Percentiles rank a stretch among this genome's conserved stretches.
Conservation (phyloP, 2,329 filamentous ascomycete genomes). For the Xylaria multiplex region DNA sequence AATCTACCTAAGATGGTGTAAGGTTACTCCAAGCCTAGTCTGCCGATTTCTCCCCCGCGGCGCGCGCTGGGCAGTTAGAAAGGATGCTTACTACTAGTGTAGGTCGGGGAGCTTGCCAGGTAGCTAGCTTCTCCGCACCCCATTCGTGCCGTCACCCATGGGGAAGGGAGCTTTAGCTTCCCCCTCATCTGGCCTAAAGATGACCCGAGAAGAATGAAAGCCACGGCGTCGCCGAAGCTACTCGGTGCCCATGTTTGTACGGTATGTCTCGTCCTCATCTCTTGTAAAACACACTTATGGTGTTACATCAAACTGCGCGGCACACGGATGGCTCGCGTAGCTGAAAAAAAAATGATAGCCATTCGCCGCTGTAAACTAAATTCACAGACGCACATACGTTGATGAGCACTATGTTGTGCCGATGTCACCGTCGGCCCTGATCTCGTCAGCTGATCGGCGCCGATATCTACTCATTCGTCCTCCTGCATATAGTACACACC, state of each 20-base stretch:
- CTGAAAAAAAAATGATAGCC: not conserved
- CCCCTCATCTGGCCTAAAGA: conserved; percentile 13
- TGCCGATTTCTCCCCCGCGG: not conserved
- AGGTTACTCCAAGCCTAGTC: not conserved
- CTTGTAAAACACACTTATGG: not conserved
- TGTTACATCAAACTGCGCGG: not conserved
- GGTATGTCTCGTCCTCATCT: too few species aligned
- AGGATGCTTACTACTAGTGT: conserved; percentile 8
- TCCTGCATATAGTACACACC: conserved; percentile 2
- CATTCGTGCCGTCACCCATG: conserved; percentile 16
- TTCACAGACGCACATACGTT: not conserved
- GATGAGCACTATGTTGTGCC: not conserved
- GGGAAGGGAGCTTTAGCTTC: not conserved
- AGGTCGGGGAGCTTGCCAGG: not conserved
- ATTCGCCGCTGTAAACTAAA: not conserved
- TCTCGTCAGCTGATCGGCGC: conserved; percentile 29
- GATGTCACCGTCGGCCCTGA: not conserved
- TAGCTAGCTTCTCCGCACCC: conserved; percentile 28
- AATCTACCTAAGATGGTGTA: not conserved
- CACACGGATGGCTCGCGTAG: not conserved
- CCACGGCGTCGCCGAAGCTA: conserved; percentile 25
- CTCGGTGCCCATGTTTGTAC: too few species aligned
- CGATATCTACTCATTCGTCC: conserved; percentile 11
- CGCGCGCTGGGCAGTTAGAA: not conserved
- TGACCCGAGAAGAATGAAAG: conserved; percentile 18